Base-by-base conservation (phyloP, 768 basidiomycete species). In the Lactarius hatsudake region DNA sequence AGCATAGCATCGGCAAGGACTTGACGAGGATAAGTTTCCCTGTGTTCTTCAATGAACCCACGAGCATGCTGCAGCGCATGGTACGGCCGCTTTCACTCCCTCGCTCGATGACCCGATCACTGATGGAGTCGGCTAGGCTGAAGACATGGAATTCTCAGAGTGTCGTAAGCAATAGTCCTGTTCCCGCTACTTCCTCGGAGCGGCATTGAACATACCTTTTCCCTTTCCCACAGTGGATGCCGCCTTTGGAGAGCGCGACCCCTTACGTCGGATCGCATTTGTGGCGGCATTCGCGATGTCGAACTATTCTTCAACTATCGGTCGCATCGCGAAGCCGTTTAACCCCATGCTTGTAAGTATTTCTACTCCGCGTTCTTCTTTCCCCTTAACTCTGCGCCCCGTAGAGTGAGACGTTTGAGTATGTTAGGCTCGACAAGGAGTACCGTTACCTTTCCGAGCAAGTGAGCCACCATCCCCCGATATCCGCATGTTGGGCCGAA, bases 221-320 rank as follows among this genome's bases (percentile, higher is more conserved):
- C 28, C 0, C 71, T 23, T 45, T 26, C 40, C 0, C 71, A n/a
- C n/a, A 93, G 90, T 98, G 73, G 94, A 97, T 72, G 88, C 91
- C 8, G 96, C 96, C 30, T 86, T 86, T 9, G 81, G 80, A 53
- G 91, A 96, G 74, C 74, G 74, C 30, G 92, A 97, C 73, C 86
- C 93, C 1, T 83, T 91, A 55, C 85, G 87, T 62, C 86, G 96
- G 3, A 86, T 97, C 60, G 95, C 94, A 2, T 98, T 88, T 73
- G 94, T 98, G 18, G 94, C 91, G 23, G 96, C 94, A 1, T 98
- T 98, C 76, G 96, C 95, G 2, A 97, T 97, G 94, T 93, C 92
- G 34, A 98, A 98, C 78, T 98, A 98, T 77, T 94, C 93, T 1
- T 94, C 92, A 28, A 98, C 96, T 2, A 93, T 96, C 71, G 96